Evolutionary conservation across 805 yeast genomes (phyloP).

Genomic region (Sugiyamaella smithiae): DNA sequence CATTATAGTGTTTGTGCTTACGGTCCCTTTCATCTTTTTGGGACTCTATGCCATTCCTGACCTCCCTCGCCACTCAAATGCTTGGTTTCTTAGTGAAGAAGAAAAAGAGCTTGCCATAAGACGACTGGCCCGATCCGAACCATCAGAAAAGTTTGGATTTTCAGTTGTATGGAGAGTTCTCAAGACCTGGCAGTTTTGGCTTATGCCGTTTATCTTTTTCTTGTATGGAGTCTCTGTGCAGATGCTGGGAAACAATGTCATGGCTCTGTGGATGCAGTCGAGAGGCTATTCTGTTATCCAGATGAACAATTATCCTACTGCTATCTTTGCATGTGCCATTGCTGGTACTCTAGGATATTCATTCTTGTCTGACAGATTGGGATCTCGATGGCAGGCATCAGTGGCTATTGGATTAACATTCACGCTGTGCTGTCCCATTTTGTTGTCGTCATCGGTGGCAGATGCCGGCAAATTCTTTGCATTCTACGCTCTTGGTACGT

Average conservation of each 20-base stretch:
- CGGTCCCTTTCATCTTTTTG: conserved; percentile 13
- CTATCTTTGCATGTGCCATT: conserved; percentile 14
- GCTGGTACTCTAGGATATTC: conserved; percentile 15
- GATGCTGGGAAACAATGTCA: conserved; percentile 21
- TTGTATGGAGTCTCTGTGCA: conserved; percentile 20
- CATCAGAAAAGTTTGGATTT: conserved; percentile 1
- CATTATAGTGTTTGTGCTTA: conserved; percentile 35
- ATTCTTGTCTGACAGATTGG: conserved; percentile 13
- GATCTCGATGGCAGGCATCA: conserved; percentile 20
- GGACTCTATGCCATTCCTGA: conserved; percentile 19
- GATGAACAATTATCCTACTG: conserved; percentile 19
- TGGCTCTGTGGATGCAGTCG: conserved; percentile 20
- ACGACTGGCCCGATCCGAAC: conserved; percentile 5
- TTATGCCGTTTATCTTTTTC: conserved; percentile 19
- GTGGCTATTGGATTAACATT: conserved; percentile 20
- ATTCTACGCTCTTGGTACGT: conserved; percentile 17
- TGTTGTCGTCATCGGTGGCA: conserved; percentile 12
- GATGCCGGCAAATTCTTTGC: conserved; percentile 20
- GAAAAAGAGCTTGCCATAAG: conserved; percentile 15
- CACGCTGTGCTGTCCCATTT: conserved; percentile 16
- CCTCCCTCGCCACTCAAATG: conserved; percentile 16
- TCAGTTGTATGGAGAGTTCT: conserved; percentile 1
- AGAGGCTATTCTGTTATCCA: conserved; percentile 17
- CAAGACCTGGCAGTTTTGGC: conserved; percentile 19
- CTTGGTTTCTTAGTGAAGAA: conserved; percentile 18